These are phyloP conservation scores for Thermomucor indicae-seudaticae DNA, from an alignment of 371 early-diverging fungal species.

Conservation along the genomic window DNA sequence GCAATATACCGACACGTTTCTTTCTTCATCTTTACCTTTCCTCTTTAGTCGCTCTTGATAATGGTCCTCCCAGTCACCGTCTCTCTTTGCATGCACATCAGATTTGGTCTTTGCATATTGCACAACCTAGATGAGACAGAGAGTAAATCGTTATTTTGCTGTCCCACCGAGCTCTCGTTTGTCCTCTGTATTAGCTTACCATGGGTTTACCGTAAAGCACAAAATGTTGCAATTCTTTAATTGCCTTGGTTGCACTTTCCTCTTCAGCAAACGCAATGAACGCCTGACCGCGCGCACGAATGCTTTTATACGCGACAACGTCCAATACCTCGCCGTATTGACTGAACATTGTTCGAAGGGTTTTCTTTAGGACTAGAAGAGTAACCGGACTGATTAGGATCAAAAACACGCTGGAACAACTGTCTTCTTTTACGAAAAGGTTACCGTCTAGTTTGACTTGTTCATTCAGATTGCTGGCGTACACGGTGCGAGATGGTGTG, in stretches of 20 bases:
- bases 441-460: slow-evolving; percentile 78
- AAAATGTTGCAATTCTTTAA: slow-evolving; percentile 82
- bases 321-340: slow-evolving; percentile 69
- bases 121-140: slow-evolving; percentile 67
- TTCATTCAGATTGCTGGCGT: slow-evolving; percentile 84
- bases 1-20: not conserved
- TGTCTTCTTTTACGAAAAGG: not conserved
- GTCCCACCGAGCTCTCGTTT: no score
- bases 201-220: slow-evolving; percentile 78
- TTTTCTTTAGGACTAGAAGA: slow-evolving; percentile 72
- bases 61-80: slow-evolving; percentile 66
- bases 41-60: slow-evolving; percentile 49
- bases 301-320: slow-evolving; percentile 62
- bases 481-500: slow-evolving; percentile 78
- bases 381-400: not conserved
- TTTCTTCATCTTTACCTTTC: slow-evolving; percentile 40
- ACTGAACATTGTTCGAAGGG: slow-evolving; percentile 78
- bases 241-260: slow-evolving; percentile 75
- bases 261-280: slow-evolving; percentile 65
- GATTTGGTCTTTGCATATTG: slow-evolving; percentile 81
- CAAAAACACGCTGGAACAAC: not conserved
- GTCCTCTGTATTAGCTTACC: slow-evolving; percentile 38
- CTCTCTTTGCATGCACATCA: slow-evolving; percentile 71
- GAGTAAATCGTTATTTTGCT: no score
- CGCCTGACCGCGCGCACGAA: slow-evolving; percentile 80